Base-by-base conservation (phyloP, 2,329 filamentous ascomycete species). In the Kalmusia sp. region DNA sequence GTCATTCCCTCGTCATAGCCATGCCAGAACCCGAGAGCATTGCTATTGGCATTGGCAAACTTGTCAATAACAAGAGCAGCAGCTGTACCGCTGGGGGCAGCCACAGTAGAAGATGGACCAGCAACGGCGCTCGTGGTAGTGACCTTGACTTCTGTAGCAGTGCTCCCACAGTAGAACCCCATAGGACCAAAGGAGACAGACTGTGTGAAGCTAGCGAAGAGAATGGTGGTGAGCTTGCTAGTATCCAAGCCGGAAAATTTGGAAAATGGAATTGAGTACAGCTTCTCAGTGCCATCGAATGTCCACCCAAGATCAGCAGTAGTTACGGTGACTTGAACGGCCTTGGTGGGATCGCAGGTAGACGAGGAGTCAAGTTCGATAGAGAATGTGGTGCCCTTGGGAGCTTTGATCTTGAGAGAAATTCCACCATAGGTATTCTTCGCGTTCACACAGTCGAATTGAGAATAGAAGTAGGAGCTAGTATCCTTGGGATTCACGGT, bases 1-100 rank as follows among this genome's bases (percentile, higher is more conserved):
- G 72, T 76, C 64, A 87, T 80, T 14, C 80, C 79, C 54, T 89
- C 86, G 40, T 87, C 85, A n/a, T 78, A 78, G 8, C 87, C 87
- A 68, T 89, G 87, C 82, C 85, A 90, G 70, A 84, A 81, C 2
- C 82, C 83, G 2, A 89, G 78, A 15, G 83, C 80, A 63, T 90
- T 90, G 22, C 72, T 78, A 55, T 79, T 73, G 2, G 71, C 51
- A 58, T 77, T 79, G 30, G 72, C 72, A 58, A 90, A 90, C 3
- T 79, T 80, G 71, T 90, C 87, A 51, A 90, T 83, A 0, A 88
- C 76, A 25, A 85, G 76, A 11, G 75, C 71, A 14, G 79, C 76
- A 22, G 79, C 79, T 17, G 79, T 77, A 43, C 81, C 77, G 11
- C 72, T 59, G 3, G 82, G 83, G 3, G 81, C 80, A n/a, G 79